A percentile compares a stretch with the other conserved stretches of the same genome.
These are phyloP conservation scores for Diplocarpon mali DNA, from an alignment of 2,329 filamentous ascomycete species.

Conservation along the genomic window DNA sequence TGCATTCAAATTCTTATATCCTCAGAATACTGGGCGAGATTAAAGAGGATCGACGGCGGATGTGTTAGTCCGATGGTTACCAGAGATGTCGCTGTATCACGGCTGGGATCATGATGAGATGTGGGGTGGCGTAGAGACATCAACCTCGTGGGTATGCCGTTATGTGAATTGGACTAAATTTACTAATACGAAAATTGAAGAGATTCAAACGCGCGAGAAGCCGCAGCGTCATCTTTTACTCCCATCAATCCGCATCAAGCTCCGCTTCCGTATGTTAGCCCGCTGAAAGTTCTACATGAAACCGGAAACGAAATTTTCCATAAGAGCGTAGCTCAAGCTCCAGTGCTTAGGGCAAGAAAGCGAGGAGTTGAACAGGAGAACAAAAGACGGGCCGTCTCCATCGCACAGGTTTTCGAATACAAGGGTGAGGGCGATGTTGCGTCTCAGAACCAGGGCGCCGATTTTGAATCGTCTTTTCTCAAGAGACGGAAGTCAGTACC, in stretches of 20 bases:
- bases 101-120: constrained; percentile 7
- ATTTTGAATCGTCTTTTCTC: background rate
- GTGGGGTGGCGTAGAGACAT: background rate
- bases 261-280: constrained; percentile 10
- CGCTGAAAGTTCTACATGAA: constrained; percentile 8
- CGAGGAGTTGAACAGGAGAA: constrained; percentile 1
- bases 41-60: no score
- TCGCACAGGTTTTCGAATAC: constrained; percentile 13
- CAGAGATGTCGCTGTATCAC: constrained; percentile 5
- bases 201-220: background rate
- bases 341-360: constrained; percentile 8
- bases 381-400: constrained; percentile 7
- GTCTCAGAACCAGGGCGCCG: constrained; percentile 5
- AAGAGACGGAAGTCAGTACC: constrained; percentile 15
- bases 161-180: background rate
- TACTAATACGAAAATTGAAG: background rate
- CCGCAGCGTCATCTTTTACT: constrained; percentile 14
- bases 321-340: background rate
- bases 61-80: background rate
- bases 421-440: constrained; percentile 13
- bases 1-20: no score
- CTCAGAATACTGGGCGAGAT: no score
- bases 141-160: constrained; percentile 1
- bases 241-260: constrained; percentile 13
- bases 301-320: constrained; percentile 8